Evolutionary conservation across 1,284 basidiomycete species (phyloP).

Genomic region (Heterobasidion irregulare): DNA sequence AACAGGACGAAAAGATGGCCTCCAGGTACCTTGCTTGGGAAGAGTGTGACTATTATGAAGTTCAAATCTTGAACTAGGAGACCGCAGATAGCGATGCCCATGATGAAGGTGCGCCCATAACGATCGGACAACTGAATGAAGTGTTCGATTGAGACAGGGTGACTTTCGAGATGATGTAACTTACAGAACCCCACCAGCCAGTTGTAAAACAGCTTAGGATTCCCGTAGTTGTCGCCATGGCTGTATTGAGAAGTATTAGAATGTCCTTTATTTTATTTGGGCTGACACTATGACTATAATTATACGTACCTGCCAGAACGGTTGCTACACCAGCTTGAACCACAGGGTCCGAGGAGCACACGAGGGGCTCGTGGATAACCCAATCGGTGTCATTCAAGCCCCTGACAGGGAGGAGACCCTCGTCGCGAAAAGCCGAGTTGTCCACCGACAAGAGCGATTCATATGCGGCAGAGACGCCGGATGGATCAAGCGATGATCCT

Average conservation of each 20-base stretch:
- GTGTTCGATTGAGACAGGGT: neutral
- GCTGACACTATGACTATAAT: neutral
- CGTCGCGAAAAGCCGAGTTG: neutral
- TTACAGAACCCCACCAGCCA: slow-evolving; percentile 77
- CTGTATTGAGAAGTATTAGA: slow-evolving; percentile 20
- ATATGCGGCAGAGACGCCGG: neutral
- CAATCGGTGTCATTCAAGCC: neutral
- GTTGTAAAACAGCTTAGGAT: slow-evolving; percentile 68
- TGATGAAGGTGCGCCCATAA: slow-evolving; percentile 60
- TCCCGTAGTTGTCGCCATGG: slow-evolving; percentile 61
- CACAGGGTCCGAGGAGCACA: slow-evolving; percentile 62
- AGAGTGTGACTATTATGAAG: slow-evolving; percentile 60
- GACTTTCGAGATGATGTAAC: slow-evolving; percentile 15
- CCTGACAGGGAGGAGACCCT: neutral
- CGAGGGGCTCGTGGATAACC: slow-evolving; percentile 13
- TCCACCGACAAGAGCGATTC: neutral
- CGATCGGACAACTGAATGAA: slow-evolving; percentile 64
- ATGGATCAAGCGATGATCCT: neutral
- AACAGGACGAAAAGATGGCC: slow-evolving; percentile 80
- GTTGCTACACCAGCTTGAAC: slow-evolving; percentile 71
- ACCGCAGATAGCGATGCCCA: slow-evolving; percentile 59
- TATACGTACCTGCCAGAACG: slow-evolving; percentile 51
- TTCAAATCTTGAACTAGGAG: slow-evolving; percentile 57
- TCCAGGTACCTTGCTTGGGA: slow-evolving; percentile 56
- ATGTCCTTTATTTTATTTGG: neutral